These are phyloP conservation scores for Bacterosira constricta DNA, from an alignment of 108 stramenopile genomes.

Conservation along the genomic window DNA sequence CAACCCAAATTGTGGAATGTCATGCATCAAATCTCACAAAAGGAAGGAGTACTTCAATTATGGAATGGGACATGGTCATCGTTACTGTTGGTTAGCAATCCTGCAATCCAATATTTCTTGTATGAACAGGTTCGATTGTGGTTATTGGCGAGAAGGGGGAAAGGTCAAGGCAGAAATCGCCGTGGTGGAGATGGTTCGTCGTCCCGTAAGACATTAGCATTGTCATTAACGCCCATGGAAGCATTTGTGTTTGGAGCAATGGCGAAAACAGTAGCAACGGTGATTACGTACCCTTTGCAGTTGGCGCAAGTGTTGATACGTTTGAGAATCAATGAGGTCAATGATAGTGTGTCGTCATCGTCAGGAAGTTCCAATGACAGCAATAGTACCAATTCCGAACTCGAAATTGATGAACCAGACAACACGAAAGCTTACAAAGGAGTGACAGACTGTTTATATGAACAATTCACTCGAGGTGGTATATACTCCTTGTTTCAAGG, in stretches of 20 bases:
- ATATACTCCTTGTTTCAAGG: conserved; percentile 76
- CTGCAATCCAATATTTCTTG: conserved; percentile 87
- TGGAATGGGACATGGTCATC: conserved; percentile 82
- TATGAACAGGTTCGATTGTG: conserved; percentile 82
- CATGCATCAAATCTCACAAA: conserved; percentile 32
- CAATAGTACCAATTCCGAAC: not conserved
- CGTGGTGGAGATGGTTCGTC: not conserved
- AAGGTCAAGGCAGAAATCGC: conserved; percentile 1
- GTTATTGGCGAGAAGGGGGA: not conserved
- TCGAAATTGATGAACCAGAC: not conserved
- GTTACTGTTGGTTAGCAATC: conserved; percentile 89
- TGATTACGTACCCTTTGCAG: conserved; percentile 87
- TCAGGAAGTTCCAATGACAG: not conserved
- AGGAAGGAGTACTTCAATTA: conserved; percentile 53
- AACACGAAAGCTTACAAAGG: conserved; percentile 50
- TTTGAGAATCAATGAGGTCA: conserved; percentile 44
- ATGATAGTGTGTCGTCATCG: not conserved
- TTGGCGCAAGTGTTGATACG: conserved; percentile 66
- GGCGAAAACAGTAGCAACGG: conserved; percentile 86
- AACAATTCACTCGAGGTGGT: conserved; percentile 65
- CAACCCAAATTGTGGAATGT: conserved; percentile 40
- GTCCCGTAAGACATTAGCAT: too few relatives aligned
- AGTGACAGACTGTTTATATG: conserved; percentile 65
- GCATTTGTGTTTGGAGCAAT: conserved; percentile 88
- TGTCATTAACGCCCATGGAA: conserved; percentile 61